Evolutionary conservation across 1,139 yeast species (phyloP).

Genomic region (Geotrichum histeridarum): DNA sequence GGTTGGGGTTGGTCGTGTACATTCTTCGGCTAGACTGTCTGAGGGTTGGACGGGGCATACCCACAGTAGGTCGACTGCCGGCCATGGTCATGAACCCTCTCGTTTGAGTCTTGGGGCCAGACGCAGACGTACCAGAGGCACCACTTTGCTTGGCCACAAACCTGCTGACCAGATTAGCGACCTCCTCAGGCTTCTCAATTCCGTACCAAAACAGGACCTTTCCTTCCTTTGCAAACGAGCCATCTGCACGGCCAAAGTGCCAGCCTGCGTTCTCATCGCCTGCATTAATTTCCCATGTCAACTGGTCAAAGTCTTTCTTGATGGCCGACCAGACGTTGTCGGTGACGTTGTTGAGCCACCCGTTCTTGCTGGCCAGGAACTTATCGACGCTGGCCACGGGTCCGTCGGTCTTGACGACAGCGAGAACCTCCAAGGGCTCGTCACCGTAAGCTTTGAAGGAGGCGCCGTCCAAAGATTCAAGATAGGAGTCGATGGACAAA

Average conservation of each 20-base stretch:
- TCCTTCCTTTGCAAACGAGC: constrained; percentile 86
- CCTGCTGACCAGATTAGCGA: constrained; percentile 57
- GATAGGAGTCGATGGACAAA: constrained; percentile 74
- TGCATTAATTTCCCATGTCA: constrained; percentile 88
- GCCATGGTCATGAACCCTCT: constrained; percentile 35
- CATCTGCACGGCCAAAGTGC: constrained; percentile 90
- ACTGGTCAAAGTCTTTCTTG: constrained; percentile 61
- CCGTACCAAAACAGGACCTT: constrained; percentile 95
- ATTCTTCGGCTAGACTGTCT: constrained; percentile 2
- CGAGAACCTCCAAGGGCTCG: constrained; percentile 90
- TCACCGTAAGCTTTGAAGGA: constrained; percentile 83
- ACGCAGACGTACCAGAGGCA: constrained; percentile 34
- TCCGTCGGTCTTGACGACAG: constrained; percentile 56
- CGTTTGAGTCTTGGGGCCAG: constrained; percentile 23
- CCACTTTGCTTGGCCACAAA: constrained; percentile 39
- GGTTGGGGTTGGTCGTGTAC: constrained; percentile 53
- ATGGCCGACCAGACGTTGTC: constrained; percentile 87
- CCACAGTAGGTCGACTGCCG: constrained; percentile 26
- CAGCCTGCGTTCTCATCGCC: constrained; percentile 85
- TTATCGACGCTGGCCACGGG: constrained; percentile 73
- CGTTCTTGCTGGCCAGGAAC: constrained; percentile 79
- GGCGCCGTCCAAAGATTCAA: constrained; percentile 58
- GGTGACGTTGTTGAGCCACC: constrained; percentile 96
- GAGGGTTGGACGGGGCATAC: not conserved
- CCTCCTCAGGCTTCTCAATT: constrained; percentile 56